Evolutionary conservation across 495 filamentous ascomycete genomes (phyloP).

Genomic region (Talaromyces stipitatus): DNA sequence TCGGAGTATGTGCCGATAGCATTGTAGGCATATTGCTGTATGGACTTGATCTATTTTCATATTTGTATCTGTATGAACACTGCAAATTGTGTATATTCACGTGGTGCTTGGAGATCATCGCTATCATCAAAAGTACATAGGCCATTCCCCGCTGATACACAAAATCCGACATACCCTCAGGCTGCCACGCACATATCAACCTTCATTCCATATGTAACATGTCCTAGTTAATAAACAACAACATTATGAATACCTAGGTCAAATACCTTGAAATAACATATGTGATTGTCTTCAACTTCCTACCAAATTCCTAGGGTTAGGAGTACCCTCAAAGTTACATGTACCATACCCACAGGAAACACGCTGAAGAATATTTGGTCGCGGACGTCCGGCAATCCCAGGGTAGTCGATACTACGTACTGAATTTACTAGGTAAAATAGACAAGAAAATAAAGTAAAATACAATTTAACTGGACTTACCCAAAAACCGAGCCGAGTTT

Average conservation of each 20-base stretch:
- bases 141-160: not conserved
- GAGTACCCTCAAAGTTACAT: no score
- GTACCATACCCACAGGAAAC: not conserved
- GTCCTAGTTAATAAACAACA: no score
- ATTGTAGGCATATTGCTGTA: not conserved
- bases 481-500: not conserved
- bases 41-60: not conserved
- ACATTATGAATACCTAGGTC: no score
- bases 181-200: not conserved
- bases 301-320: no score
- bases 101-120: not conserved
- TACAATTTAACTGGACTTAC: no score
- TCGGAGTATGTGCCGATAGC: not conserved
- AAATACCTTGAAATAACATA: no score
- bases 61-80: not conserved
- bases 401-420: not conserved
- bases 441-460: slow-evolving; percentile 4
- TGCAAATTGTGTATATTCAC: not conserved
- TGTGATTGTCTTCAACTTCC: no score
- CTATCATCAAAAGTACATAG: not conserved
- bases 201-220: not conserved
- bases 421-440: not conserved
- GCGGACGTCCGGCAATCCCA: slow-evolving; percentile 12
- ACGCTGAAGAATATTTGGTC: not conserved
- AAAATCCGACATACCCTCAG: not conserved